phyloP scores from a whole-genome alignment of 305 asterid species.

The Fraxinus floribunda region DNA sequence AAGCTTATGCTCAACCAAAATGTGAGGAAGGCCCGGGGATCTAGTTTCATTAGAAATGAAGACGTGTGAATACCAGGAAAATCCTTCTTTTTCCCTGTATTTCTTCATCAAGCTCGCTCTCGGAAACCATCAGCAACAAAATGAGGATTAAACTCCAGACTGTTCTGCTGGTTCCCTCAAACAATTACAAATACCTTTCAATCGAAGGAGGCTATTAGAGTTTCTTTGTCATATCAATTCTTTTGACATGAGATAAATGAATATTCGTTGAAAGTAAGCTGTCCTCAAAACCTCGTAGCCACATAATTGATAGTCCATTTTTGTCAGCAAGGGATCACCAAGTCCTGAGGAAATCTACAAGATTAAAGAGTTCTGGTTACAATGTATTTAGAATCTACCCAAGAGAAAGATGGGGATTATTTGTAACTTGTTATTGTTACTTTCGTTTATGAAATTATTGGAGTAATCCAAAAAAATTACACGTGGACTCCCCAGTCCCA shows the following conservation, averaged over 20 bases:
- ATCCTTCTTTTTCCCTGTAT: neutral
- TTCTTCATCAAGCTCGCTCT: neutral
- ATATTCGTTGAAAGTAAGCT: neutral
- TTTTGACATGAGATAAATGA: neutral
- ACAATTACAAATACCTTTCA: neutral
- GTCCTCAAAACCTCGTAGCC: neutral
- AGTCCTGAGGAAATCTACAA: neutral
- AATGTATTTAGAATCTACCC: neutral
- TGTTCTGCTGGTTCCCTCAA: neutral
- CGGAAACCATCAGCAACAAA: neutral
- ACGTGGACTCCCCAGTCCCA: neutral
- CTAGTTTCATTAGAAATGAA: slow-evolving; percentile 40
- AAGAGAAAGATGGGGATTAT: neutral
- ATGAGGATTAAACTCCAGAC: neutral
- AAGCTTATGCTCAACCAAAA: slow-evolving; percentile 44
- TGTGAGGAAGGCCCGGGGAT: slow-evolving; percentile 56
- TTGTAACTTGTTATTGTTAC: neutral
- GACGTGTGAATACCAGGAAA: neutral
- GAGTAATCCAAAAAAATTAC: neutral
- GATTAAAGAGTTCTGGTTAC: neutral
- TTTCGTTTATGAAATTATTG: neutral
- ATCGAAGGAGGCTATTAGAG: neutral
- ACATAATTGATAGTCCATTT: neutral
- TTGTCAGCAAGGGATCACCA: neutral
- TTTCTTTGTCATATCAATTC: neutral